Conservation (phyloP, 1,139 yeast species). For the Ogataea hybrid region DNA sequence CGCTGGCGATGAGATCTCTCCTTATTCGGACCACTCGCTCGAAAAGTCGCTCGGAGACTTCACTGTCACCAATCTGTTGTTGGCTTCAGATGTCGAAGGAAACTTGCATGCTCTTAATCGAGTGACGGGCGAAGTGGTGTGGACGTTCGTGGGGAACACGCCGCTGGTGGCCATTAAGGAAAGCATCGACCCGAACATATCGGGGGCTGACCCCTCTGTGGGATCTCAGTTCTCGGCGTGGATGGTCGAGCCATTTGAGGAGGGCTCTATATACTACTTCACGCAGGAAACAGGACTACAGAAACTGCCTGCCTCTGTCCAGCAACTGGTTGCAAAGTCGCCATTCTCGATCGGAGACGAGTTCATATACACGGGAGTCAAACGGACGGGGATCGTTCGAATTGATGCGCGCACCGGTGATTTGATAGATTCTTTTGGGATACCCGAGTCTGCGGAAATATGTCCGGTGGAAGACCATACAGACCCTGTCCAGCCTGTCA, state of each 20-base stretch:
- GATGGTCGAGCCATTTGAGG: slow-evolving; percentile 90
- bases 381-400: slow-evolving; percentile 73
- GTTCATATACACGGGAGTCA: slow-evolving; percentile 83
- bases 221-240: slow-evolving; percentile 46
- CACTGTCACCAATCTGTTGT: slow-evolving; percentile 56
- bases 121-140: slow-evolving; percentile 68
- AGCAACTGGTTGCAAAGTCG: slow-evolving; percentile 74
- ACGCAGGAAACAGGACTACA: slow-evolving; percentile 76
- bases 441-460: slow-evolving; percentile 7
- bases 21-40: not conserved
- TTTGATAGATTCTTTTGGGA: slow-evolving; percentile 69
- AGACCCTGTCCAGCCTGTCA: slow-evolving; percentile 28
- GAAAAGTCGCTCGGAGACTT: slow-evolving; percentile 41
- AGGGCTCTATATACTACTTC: slow-evolving; percentile 84
- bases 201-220: not conserved
- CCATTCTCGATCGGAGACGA: slow-evolving; percentile 87
- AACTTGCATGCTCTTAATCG: slow-evolving; percentile 80
- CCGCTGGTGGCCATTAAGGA: slow-evolving; percentile 41
- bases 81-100: slow-evolving; percentile 87
- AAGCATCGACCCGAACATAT: slow-evolving; percentile 8
- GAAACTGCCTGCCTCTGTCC: slow-evolving; percentile 78
- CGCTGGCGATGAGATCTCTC: slow-evolving; percentile 1
- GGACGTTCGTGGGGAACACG: slow-evolving; percentile 66
- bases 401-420: slow-evolving; percentile 77
- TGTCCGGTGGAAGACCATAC: slow-evolving; percentile 17